These are phyloP conservation scores for Epichloe sibirici DNA, from an alignment of 2,329 filamentous ascomycete species.

Conservation along the genomic window DNA sequence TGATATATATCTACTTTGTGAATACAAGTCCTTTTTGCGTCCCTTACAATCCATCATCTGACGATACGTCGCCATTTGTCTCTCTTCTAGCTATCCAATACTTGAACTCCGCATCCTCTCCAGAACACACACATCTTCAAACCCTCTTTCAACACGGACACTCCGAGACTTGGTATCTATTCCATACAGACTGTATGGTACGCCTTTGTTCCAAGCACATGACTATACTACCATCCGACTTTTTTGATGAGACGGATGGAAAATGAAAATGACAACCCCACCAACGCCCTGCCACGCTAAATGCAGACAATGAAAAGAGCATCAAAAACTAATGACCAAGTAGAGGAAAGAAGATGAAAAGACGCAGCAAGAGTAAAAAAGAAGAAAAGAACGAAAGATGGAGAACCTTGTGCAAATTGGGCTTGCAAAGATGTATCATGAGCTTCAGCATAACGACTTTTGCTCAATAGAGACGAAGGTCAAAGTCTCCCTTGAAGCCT, in stretches of 20 bases:
- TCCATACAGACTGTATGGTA: neutral
- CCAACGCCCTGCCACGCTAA: conserved; percentile 1
- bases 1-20: neutral
- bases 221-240: neutral
- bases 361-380: neutral
- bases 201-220: neutral
- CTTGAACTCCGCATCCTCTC: neutral
- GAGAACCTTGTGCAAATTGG: neutral
- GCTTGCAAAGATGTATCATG: neutral
- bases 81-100: neutral
- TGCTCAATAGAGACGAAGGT: conserved; percentile 26
- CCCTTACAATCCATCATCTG: neutral
- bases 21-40: neutral
- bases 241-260: neutral
- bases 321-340: neutral
- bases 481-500: conserved; percentile 52
- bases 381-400: neutral
- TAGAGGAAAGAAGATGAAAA: neutral
- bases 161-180: neutral
- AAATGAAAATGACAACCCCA: neutral
- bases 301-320: neutral
- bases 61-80: neutral
- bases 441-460: neutral
- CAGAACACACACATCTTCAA: neutral
- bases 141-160: neutral